phyloP scores from a whole-genome alignment of 106 monocot species.

The Dendrobium chrysotoxum region DNA sequence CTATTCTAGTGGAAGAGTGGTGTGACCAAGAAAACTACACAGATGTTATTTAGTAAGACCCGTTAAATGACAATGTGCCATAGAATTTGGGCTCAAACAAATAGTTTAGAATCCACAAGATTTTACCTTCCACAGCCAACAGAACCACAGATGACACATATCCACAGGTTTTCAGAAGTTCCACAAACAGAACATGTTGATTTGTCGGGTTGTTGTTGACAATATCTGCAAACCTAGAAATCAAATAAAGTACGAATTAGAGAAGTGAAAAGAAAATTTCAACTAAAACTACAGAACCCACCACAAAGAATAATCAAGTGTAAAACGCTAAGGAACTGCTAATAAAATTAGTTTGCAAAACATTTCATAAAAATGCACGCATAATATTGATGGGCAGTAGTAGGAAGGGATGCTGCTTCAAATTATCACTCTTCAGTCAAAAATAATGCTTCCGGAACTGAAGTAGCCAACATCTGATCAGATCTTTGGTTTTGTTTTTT shows the following conservation, averaged over 20 bases:
- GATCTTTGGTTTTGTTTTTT: neutral
- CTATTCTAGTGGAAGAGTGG: neutral
- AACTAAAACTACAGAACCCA: neutral
- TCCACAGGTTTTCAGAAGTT: conserved; percentile 71
- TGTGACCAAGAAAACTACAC: neutral
- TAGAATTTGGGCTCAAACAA: neutral
- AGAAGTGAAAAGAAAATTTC: neutral
- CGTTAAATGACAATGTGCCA: neutral
- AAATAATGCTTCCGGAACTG: neutral
- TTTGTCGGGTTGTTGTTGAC: conserved; percentile 82
- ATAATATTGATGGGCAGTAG: neutral
- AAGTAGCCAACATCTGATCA: neutral
- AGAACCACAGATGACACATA: conserved; percentile 79
- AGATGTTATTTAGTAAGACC: neutral
- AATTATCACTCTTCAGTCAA: neutral
- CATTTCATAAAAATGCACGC: neutral
- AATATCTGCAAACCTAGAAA: conserved; percentile 87
- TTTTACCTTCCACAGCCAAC: conserved; percentile 83
- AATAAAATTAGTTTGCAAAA: neutral
- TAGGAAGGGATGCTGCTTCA: neutral
- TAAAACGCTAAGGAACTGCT: neutral
- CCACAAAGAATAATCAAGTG: neutral
- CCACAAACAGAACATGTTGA: conserved; percentile 74
- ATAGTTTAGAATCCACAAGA: neutral
- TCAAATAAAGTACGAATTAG: neutral